A percentile compares a stretch with the other conserved stretches of the same genome.
Conservation (phyloP, 73 alveolate species). For the Uronychia binucleata region DNA sequence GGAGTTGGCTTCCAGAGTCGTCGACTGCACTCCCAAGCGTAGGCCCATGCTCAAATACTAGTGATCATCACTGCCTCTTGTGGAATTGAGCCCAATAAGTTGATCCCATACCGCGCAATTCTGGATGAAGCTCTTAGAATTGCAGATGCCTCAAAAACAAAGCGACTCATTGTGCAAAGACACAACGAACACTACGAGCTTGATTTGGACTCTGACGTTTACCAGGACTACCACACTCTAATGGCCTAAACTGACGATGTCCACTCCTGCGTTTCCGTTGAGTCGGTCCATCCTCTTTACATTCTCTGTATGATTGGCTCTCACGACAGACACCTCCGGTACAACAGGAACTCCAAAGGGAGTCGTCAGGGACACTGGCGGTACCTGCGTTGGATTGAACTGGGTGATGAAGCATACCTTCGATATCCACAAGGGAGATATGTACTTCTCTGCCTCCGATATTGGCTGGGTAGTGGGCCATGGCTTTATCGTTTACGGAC, state of each 20-base stretch:
- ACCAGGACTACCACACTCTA: slow-evolving; percentile 68
- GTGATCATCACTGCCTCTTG: slow-evolving; percentile 94
- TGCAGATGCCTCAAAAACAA: slow-evolving; percentile 49
- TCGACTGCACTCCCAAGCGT: slow-evolving; percentile 83
- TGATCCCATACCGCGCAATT: slow-evolving; percentile 81
- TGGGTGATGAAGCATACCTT: slow-evolving; percentile 93
- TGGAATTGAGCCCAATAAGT: slow-evolving; percentile 95
- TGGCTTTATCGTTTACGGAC: slow-evolving; percentile 99
- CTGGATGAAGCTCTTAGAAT: slow-evolving; percentile 88
- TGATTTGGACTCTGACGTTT: slow-evolving; percentile 31
- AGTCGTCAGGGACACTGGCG: slow-evolving; percentile 97
- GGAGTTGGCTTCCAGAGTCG: slow-evolving; percentile 94
- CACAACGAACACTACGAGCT: slow-evolving; percentile 42
- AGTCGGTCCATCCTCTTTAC: slow-evolving; percentile 89
- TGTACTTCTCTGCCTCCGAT: slow-evolving; percentile 96
- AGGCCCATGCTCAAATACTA: not conserved
- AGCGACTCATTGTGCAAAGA: slow-evolving; percentile 71
- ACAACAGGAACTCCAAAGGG: slow-evolving; percentile 99
- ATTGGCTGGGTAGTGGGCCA: slow-evolving; percentile 99
- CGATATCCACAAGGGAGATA: slow-evolving; percentile 88
- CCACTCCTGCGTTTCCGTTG: slow-evolving; percentile 80
- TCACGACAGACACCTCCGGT: slow-evolving; percentile 94
- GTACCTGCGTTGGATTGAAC: slow-evolving; percentile 93
- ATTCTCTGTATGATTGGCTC: slow-evolving; percentile 73
- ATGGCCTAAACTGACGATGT: slow-evolving; percentile 53